phyloP scores from a whole-genome alignment of 306 rosid genomes.

The Carpinus fangiana region DNA sequence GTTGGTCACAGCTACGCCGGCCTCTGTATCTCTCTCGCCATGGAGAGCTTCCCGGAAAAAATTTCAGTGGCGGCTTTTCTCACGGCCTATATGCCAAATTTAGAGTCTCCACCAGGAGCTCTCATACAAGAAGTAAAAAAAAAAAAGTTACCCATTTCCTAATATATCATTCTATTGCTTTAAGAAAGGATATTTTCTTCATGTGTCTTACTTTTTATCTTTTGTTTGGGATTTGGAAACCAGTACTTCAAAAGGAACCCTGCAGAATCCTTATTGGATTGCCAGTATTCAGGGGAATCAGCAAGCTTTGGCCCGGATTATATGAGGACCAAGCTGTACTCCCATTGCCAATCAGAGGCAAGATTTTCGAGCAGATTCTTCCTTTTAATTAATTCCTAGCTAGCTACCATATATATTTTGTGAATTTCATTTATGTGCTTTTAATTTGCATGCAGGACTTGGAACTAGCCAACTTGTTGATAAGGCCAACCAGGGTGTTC shows the following conservation, averaged over 20 bases:
- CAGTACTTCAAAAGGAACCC: conserved; percentile 1
- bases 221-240: not conserved
- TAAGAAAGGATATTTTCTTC: not conserved
- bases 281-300: not conserved
- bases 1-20: conserved; percentile 62
- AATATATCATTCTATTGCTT: not conserved
- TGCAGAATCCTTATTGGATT: not conserved
- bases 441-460: conserved; percentile 26
- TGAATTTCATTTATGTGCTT: not conserved
- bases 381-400: not conserved
- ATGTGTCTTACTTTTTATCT: not conserved
- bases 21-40: conserved; percentile 38
- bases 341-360: not conserved
- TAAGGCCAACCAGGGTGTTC: conserved; percentile 40
- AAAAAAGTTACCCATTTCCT: not conserved
- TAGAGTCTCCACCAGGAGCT: conserved; percentile 16
- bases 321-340: not conserved
- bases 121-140: conserved; percentile 32
- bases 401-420: too few species aligned
- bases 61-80: conserved; percentile 42
- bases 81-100: conserved; percentile 40
- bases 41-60: conserved; percentile 51
- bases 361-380: not conserved
- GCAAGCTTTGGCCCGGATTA: not conserved
- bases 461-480: conserved; percentile 34